A percentile compares a stretch with the other conserved stretches of the same genome.
Conservation (phyloP, 257 asterid genomes). For the Solanum sejunctum region DNA sequence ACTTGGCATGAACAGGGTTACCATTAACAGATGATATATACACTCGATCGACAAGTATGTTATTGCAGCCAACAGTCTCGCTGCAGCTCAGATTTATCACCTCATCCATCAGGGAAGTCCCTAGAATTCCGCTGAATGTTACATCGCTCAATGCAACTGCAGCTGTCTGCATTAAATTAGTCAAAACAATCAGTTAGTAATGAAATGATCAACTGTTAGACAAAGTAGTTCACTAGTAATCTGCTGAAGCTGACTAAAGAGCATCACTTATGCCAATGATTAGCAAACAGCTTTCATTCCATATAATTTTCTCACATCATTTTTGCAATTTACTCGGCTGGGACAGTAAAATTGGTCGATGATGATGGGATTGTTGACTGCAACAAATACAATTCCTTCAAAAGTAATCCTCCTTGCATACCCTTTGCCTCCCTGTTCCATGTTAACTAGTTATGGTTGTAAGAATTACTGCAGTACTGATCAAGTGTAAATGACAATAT, state of each 20-base stretch:
- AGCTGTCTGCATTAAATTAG: conserved; percentile 29
- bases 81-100: conserved; percentile 46
- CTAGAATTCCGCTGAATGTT: conserved; percentile 31
- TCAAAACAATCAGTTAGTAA: neutral
- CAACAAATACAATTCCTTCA: conserved; percentile 32
- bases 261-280: neutral
- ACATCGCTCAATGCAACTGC: conserved; percentile 39
- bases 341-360: conserved; percentile 63
- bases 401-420: conserved; percentile 47
- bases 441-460: neutral
- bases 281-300: neutral
- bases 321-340: conserved; percentile 35
- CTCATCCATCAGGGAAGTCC: conserved; percentile 36
- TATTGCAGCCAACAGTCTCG: conserved; percentile 23
- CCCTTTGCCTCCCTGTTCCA: conserved; percentile 52
- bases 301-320: conserved; percentile 14
- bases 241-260: neutral
- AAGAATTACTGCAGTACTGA: neutral
- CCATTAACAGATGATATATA: conserved; percentile 22
- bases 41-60: conserved; percentile 26
- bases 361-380: conserved; percentile 42
- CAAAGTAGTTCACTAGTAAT: neutral
- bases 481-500: neutral
- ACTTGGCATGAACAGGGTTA: conserved; percentile 21
- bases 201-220: neutral